phyloP scores from a whole-genome alignment of 2,329 filamentous ascomycete genomes.

The Fusarium pininemorale region DNA sequence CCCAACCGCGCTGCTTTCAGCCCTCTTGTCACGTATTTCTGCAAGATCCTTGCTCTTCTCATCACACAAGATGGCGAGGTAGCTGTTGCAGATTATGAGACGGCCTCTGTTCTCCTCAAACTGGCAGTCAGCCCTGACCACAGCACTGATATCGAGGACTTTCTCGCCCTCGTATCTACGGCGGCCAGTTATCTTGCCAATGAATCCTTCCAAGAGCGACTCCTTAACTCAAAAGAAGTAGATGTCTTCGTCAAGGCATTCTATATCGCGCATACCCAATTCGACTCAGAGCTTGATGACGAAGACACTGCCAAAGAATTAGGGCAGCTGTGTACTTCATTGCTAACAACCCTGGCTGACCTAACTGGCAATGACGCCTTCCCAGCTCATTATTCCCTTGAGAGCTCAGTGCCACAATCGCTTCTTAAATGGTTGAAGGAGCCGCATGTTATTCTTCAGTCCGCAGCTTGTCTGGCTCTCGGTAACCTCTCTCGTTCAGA shows the following conservation, averaged over 20 bases:
- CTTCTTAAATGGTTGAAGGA: conserved; percentile 59
- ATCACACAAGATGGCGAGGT: conserved; percentile 62
- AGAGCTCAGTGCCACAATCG: conserved; percentile 52
- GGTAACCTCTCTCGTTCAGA: conserved; percentile 71
- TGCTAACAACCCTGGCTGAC: conserved; percentile 62
- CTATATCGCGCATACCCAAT: conserved; percentile 56
- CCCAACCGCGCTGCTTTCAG: conserved; percentile 53
- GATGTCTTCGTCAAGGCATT: conserved; percentile 59
- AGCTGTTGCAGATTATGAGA: conserved; percentile 54
- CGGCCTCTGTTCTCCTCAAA: conserved; percentile 59
- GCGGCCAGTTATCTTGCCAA: conserved; percentile 66
- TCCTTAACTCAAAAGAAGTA: conserved; percentile 54
- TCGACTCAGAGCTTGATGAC: conserved; percentile 54
- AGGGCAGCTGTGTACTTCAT: conserved; percentile 58
- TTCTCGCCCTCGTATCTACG: conserved; percentile 60
- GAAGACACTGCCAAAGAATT: conserved; percentile 57
- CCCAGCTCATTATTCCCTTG: conserved; percentile 52
- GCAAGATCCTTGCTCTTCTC: conserved; percentile 66
- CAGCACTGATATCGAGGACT: conserved; percentile 62
- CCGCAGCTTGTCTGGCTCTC: conserved; percentile 67
- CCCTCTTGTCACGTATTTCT: conserved; percentile 61
- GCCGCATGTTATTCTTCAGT: conserved; percentile 56
- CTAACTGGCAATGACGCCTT: conserved; percentile 62
- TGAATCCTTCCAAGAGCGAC: conserved; percentile 58
- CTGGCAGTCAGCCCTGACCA: conserved; percentile 55